Conservation (phyloP, 805 yeast species). For the Pichia phayaonensis region DNA sequence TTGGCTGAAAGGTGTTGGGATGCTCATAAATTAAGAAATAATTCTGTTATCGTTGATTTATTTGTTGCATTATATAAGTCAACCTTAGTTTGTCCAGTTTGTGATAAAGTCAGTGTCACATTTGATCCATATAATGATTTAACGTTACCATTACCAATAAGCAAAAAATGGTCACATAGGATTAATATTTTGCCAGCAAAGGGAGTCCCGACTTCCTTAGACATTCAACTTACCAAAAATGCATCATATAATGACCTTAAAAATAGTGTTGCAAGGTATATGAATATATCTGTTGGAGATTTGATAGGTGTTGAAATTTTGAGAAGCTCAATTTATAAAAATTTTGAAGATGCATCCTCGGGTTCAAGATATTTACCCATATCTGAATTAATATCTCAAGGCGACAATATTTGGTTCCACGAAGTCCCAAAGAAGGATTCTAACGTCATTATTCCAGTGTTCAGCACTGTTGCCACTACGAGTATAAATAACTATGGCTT, state of each 20-base stretch:
- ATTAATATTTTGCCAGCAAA: slow-evolving; percentile 56
- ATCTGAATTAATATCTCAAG: slow-evolving; percentile 52
- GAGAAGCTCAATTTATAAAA: slow-evolving; percentile 58
- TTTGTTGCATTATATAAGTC: slow-evolving; percentile 90
- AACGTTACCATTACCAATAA: slow-evolving; percentile 81
- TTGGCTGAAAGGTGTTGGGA: slow-evolving; percentile 77
- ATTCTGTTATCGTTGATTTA: slow-evolving; percentile 75
- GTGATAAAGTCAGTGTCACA: slow-evolving; percentile 72
- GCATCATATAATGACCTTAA: slow-evolving; percentile 60
- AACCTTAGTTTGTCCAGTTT: slow-evolving; percentile 80
- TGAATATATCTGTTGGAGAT: slow-evolving; percentile 29
- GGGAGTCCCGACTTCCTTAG: slow-evolving; percentile 44
- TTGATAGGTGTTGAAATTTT: slow-evolving; percentile 56
- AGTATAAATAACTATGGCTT: slow-evolving; percentile 53
- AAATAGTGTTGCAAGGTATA: slow-evolving; percentile 46
- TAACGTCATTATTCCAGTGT: slow-evolving; percentile 54
- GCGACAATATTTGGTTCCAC: slow-evolving; percentile 64
- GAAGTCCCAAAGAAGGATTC: slow-evolving; percentile 33
- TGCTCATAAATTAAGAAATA: slow-evolving; percentile 70
- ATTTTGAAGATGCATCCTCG: slow-evolving; percentile 50
- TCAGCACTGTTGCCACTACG: slow-evolving; percentile 36
- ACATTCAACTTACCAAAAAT: slow-evolving; percentile 64
- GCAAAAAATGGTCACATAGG: slow-evolving; percentile 60
- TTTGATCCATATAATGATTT: slow-evolving; percentile 92
- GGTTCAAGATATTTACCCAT: slow-evolving; percentile 58